Evolutionary conservation across 2,329 filamentous ascomycete genomes (phyloP), one percentile per base, ranked within the genome.

Genomic region (Dactylonectria estremocensis): DNA sequence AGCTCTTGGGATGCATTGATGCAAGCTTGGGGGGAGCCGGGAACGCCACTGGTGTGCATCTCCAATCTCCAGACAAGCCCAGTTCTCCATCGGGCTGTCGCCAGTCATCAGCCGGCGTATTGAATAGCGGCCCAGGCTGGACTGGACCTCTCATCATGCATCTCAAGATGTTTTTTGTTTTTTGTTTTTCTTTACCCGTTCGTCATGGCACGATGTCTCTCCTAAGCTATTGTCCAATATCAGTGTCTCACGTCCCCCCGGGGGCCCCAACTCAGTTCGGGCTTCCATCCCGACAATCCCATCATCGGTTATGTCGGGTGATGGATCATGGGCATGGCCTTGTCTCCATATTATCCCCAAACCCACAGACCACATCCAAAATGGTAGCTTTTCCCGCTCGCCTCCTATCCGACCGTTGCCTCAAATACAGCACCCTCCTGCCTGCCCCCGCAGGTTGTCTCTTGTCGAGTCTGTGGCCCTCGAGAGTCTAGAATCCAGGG

Each of bases 41-140:
- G 57, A 33, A 35, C 61, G 55, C 61, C 61, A 64, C 61, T 59
- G 61, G 54, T 54, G 63, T 66, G 35, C 50, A 61, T 61, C 63
- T 66, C 56, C 52, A 66, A 66, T 66, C 57, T 66, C 63, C 57
- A 66, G 63, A 52, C 57, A 58, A 58, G 63, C 49, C 62, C 49
- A n/a, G 40, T n/a, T n/a, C 40, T 16, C 35, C 35, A 37, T 10
- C 35, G 35, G 35, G 35, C 13, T 37, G 52, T 14, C 28, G 45
- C 52, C 63, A 33, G 28, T 16, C 35, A 18, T 35, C 33, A 16
- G n/a, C 40, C 14, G 24, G 24, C 24, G 14, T 52, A 35, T 14
- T 18, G 48, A 22, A 52, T 45, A n/a, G 13, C 7, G 46, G 40
- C 48, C 48, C 9, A 14, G 24, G 24, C 24, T 18, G n/a, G 54